phyloP scores from a whole-genome alignment of 306 rosid genomes.

The Fagus sylvatica region DNA sequence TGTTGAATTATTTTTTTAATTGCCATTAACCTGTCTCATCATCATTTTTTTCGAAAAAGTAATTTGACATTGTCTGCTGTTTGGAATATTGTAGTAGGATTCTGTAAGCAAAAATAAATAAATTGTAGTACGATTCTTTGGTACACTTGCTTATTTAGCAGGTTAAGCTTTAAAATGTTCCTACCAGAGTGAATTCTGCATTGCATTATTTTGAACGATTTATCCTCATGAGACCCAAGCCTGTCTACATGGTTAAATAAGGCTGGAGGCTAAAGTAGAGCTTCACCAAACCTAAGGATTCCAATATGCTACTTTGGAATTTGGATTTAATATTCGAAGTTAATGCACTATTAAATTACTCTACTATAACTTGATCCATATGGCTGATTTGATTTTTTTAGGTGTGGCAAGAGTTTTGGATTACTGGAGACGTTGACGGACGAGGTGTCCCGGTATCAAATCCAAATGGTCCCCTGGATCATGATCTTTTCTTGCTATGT shows the following conservation, averaged over 20 bases:
- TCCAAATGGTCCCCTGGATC: constrained; percentile 88
- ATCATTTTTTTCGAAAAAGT: background rate
- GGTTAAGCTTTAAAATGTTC: background rate
- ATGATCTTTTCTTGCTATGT: constrained; percentile 88
- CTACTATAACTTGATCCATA: constrained; percentile 23
- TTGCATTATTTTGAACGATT: background rate
- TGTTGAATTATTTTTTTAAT: background rate
- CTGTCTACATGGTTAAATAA: too few relatives aligned
- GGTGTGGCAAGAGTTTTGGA: constrained; percentile 99
- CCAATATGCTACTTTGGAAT: background rate
- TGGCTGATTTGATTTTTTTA: constrained; percentile 34
- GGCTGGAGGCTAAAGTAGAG: background rate
- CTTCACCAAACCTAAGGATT: background rate
- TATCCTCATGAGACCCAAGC: too few relatives aligned
- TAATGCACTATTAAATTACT: background rate
- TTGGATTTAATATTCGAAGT: background rate
- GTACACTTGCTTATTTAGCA: background rate
- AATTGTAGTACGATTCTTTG: background rate
- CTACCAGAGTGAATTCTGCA: background rate
- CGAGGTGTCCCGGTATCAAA: constrained; percentile 83
- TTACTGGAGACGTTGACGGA: constrained; percentile 94
- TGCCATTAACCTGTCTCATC: background rate
- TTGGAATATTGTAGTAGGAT: background rate
- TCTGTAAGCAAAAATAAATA: too few relatives aligned
- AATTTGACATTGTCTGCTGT: background rate